Conservation (phyloP, 2,329 filamentous ascomycete species). For the Ophiocordyceps camponoti-rufipedis region DNA sequence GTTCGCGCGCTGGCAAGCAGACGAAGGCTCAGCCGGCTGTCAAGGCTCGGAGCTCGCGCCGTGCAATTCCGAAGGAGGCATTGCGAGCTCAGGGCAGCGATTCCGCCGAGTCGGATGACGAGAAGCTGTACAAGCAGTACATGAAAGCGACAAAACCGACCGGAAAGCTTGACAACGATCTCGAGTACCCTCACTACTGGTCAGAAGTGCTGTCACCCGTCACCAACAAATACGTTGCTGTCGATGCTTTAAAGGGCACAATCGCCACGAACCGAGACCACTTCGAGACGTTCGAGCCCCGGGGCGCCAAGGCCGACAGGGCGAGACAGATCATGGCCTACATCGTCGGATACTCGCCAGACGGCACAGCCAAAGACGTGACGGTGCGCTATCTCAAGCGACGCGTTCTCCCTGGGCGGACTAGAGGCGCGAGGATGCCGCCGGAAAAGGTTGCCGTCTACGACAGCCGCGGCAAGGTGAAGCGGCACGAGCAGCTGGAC, state of each 20-base stretch:
- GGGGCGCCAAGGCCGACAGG: constrained; percentile 67
- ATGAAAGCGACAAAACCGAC: constrained; percentile 17
- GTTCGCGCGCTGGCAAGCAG: background rate
- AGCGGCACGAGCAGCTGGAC: constrained; percentile 59
- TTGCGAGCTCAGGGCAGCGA: constrained; percentile 20
- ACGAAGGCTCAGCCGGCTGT: constrained; percentile 3
- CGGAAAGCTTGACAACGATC: constrained; percentile 51
- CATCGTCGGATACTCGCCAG: constrained; percentile 61
- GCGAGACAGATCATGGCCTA: constrained; percentile 84
- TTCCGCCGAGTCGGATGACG: constrained; percentile 40
- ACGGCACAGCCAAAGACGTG: constrained; percentile 86
- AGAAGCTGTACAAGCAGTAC: constrained; percentile 25
- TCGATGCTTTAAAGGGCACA: constrained; percentile 55
- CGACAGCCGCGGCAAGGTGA: constrained; percentile 59
- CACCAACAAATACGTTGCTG: constrained; percentile 59
- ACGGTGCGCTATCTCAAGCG: constrained; percentile 79
- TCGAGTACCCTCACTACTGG: constrained; percentile 84
- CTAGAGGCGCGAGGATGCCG: constrained; percentile 66
- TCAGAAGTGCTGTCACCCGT: constrained; percentile 72
- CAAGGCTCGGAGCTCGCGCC: constrained; percentile 2
- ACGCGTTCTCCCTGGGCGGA: constrained; percentile 69
- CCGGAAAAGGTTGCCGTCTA: constrained; percentile 67
- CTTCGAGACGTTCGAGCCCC: constrained; percentile 60
- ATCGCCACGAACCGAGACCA: constrained; percentile 57
- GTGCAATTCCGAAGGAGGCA: constrained; percentile 6